Evolutionary conservation across 176 grass and related monocot species (phyloP), one percentile per base, ranked within the genome.

Genomic region (Eragrostis nindensis): DNA sequence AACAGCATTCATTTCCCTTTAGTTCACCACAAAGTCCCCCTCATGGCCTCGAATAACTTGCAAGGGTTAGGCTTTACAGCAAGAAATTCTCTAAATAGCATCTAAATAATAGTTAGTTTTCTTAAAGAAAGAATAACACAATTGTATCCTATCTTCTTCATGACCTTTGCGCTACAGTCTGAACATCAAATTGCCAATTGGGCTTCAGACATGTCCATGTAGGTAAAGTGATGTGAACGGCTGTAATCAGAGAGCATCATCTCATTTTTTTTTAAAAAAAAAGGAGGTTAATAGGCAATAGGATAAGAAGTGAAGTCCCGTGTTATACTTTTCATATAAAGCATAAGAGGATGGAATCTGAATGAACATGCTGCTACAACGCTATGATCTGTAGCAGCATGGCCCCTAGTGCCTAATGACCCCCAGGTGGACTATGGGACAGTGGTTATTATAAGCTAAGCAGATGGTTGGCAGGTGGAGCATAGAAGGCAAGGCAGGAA

Each of bases 121-220:
- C 43, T 42, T 9, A 5, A 49, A 30, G 12, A 32, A 19, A 82
- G n/a, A 42, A 73, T 7, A 82, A 15, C 24, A 36, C 8, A 2
- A 16, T 22, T 11, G 16, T 64, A 14, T 19, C 6, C 13, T 49
- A 73, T 62, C 56, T 21, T 63, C 55, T 62, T 72, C 29, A 26
- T 17, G 5, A 78, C 36, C 19, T 18, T 50, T 82, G 14, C 44
- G 48, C 17, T 17, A 43, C 40, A 49, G 24, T 6, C 54, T 43
- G 11, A 62, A 64, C 48, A 78, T 62, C 19, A 13, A 72, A 17
- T n/a, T n/a, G 72, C 21, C 42, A 71, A 62, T 25, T 63, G 49
- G 22, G 8, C 14, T 52, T 71, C 36, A 21, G 1, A n/a, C n/a
- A 61, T 30, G 44, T 38, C 43, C 25, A 39, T 52, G 44, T n/a